Evolutionary conservation across 2,329 filamentous ascomycete species (phyloP), one percentile per base, ranked within the genome.

Genomic region (Plectosphaerella plurivora): DNA sequence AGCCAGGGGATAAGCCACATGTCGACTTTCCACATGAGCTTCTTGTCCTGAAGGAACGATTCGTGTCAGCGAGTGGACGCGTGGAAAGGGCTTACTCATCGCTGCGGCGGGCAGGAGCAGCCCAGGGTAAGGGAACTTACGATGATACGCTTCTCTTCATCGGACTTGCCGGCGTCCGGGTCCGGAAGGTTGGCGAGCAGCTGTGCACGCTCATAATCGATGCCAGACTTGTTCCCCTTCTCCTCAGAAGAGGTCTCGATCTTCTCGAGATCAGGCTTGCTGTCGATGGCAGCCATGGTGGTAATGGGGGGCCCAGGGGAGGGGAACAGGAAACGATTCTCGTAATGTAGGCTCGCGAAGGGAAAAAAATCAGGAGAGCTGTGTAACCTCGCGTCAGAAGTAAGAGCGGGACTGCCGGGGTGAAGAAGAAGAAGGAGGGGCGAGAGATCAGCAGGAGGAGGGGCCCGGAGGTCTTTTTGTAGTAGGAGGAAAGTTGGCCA

Each of bases 1-100:
- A 74, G 69, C 72, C 82, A 86, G 37, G 83, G 84, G 44, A 87
- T 84, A 2, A 87, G 70, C 51, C 74, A 73, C 20, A 78, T 59
- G 61, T 88, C 84, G 18, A 88, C 72, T 63, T 81, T 87, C 63
- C 83, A 76, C 10, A 87, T 62, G 2, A 88, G 70, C 60, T 78
- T 80, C 55, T 77, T 78, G 58, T 87, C 84, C 84, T 87, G 53
- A 33, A 2, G 28, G 9, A 8, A 33, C 8, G 28, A 33, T 47
- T 15, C 7, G 16, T 14, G 36, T 10, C 54, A 15, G 46, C 51
- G 16, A 55, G 54, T 36, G 33, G 33, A 47, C 14, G 15, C 10
- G 18, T 8, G 10, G 12, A 35, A 10, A 16, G 15, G 15, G 14
- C 37, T 14, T 39, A 9, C 15, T 39, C 10, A 12, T 33, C 11